These are phyloP conservation scores for Coriaria nepalensis DNA, from an alignment of 306 rosid genomes.

Conservation along the genomic window DNA sequence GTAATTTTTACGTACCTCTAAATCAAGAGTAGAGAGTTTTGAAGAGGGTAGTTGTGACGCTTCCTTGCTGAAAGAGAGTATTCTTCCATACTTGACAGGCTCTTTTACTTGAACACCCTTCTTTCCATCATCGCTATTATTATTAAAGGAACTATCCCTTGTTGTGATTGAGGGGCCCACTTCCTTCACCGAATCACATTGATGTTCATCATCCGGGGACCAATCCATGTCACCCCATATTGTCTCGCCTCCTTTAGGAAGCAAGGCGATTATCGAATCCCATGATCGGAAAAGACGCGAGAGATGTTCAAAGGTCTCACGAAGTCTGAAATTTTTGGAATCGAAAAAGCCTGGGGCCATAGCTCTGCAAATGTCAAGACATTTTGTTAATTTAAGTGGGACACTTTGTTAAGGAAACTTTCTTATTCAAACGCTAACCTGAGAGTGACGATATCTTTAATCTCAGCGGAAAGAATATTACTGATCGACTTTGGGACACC, in stretches of 20 bases:
- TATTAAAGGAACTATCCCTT: slow-evolving; percentile 15
- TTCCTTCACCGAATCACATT: slow-evolving; percentile 26
- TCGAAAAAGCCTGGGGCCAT: slow-evolving; percentile 52
- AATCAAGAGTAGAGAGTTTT: slow-evolving; percentile 27
- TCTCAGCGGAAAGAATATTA: slow-evolving; percentile 50
- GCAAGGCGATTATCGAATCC: slow-evolving; percentile 60
- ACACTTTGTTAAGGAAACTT: too few relatives aligned
- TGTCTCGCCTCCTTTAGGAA: slow-evolving; percentile 80
- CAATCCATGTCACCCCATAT: slow-evolving; percentile 63
- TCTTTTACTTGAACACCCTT: slow-evolving; percentile 20
- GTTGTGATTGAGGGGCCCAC: slow-evolving; percentile 14
- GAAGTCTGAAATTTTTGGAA: slow-evolving; percentile 44
- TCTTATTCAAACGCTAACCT: slow-evolving; percentile 47
- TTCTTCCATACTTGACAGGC: slow-evolving; percentile 37
- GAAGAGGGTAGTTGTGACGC: slow-evolving; percentile 42
- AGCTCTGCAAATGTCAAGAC: slow-evolving; percentile 33
- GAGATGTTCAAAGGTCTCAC: slow-evolving; percentile 34
- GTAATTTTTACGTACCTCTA: slow-evolving; percentile 21
- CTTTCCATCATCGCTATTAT: slow-evolving; percentile 13
- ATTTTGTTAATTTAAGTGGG: too few relatives aligned
- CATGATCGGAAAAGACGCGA: slow-evolving; percentile 54
- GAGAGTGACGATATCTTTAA: slow-evolving; percentile 29
- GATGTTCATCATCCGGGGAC: slow-evolving; percentile 40
- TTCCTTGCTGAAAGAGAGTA: slow-evolving; percentile 45
- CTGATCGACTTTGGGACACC: slow-evolving; percentile 69